A percentile compares a stretch with the other conserved stretches of the same genome.
These are phyloP conservation scores for Microcyclospora pomicola DNA, from an alignment of 2,329 filamentous ascomycete genomes.

Conservation along the genomic window DNA sequence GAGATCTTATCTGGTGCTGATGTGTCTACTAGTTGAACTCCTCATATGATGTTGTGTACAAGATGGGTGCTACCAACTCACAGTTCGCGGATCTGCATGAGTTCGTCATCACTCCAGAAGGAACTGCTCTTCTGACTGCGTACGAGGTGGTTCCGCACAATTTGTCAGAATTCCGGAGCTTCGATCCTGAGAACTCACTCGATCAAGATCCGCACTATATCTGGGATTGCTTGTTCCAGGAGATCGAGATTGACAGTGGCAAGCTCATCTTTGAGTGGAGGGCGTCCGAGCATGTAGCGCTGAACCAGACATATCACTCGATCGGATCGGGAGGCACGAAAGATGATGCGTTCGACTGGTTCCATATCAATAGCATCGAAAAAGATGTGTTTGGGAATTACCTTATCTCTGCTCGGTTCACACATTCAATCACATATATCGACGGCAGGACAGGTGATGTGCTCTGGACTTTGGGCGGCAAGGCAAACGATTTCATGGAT, in stretches of 20 bases:
- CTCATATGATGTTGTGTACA: slow-evolving; percentile 27
- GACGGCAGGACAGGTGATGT: slow-evolving; percentile 29
- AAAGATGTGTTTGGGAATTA: slow-evolving; percentile 35
- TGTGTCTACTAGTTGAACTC: slow-evolving; percentile 16
- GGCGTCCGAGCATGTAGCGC: slow-evolving; percentile 31
- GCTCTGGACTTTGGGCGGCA: slow-evolving; percentile 37
- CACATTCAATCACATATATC: slow-evolving; percentile 31
- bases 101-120: slow-evolving; percentile 29
- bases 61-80: slow-evolving; percentile 25
- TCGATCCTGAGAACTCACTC: slow-evolving; percentile 7
- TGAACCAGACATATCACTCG: slow-evolving; percentile 20
- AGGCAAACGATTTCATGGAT: slow-evolving; percentile 25
- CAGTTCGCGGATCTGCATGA: slow-evolving; percentile 30
- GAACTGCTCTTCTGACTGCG: slow-evolving; percentile 30
- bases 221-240: slow-evolving; percentile 33
- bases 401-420: slow-evolving; percentile 32
- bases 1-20: slow-evolving; percentile 2
- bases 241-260: slow-evolving; percentile 33
- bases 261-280: slow-evolving; percentile 34
- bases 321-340: slow-evolving; percentile 27
- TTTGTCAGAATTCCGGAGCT: slow-evolving; percentile 11
- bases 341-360: slow-evolving; percentile 37
- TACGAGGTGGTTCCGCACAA: slow-evolving; percentile 22
- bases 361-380: slow-evolving; percentile 39
- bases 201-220: slow-evolving; percentile 15